A percentile compares a stretch with the other conserved stretches of the same genome.
phyloP scores from a whole-genome alignment of 2,329 filamentous ascomycete genomes.

The Fusarium coffeatum region DNA sequence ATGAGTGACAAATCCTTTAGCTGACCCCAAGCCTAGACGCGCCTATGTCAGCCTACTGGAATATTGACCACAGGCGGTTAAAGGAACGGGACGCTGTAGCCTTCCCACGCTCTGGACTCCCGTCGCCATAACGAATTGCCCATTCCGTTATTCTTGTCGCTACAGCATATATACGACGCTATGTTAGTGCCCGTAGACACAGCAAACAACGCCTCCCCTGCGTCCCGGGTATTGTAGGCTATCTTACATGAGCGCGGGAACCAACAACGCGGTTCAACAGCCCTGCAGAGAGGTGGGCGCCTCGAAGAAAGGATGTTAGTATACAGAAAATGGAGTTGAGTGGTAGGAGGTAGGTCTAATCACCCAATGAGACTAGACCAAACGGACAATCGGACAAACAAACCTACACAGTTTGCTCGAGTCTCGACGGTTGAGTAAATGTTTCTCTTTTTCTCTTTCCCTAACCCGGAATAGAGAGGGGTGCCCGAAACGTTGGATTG shows the following conservation, averaged over 20 bases:
- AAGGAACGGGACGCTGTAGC: not conserved
- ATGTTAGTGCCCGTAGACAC: not conserved
- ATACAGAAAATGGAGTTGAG: not conserved
- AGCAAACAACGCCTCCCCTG: constrained; percentile 12
- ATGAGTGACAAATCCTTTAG: constrained; percentile 19
- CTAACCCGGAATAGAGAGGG: constrained; percentile 28
- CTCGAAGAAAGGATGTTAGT: not conserved
- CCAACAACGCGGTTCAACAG: not conserved
- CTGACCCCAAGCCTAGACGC: not conserved
- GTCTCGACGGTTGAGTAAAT: constrained; percentile 23
- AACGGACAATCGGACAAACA: not conserved
- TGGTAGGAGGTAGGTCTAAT: not conserved
- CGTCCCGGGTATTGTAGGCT: constrained; percentile 4
- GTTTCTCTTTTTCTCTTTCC: constrained; percentile 1
- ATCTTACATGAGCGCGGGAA: not conserved
- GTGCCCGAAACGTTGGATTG: constrained; percentile 1
- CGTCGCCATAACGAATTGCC: not conserved
- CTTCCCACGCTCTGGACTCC: not conserved
- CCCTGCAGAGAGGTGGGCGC: constrained; percentile 8
- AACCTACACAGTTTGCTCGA: constrained; percentile 20
- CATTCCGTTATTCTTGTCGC: not conserved
- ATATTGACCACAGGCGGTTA: not conserved
- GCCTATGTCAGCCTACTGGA: not conserved
- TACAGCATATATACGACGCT: not conserved
- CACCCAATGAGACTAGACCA: not conserved